These are phyloP conservation scores for Orbilia ellipsospora DNA, from an alignment of 2,329 filamentous ascomycete species.

Conservation along the genomic window DNA sequence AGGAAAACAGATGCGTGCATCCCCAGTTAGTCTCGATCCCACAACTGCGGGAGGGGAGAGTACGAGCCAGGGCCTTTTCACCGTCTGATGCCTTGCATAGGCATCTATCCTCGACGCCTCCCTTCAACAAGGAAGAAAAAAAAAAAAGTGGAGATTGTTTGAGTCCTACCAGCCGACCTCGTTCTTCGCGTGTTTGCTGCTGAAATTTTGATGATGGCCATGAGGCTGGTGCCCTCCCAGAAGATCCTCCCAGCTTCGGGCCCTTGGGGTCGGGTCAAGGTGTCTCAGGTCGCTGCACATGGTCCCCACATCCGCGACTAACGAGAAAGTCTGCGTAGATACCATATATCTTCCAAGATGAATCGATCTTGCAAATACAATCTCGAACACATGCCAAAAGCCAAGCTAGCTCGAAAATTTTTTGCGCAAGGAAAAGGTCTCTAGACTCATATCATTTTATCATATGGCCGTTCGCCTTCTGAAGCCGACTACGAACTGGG, in stretches of 20 bases:
- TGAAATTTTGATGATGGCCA: background rate
- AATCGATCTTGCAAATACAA: too few species aligned
- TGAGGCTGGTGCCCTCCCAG: background rate
- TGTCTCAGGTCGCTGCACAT: background rate
- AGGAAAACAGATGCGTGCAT: slow-evolving; percentile 51
- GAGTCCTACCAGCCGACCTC: slow-evolving; percentile 21
- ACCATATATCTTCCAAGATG: too few species aligned
- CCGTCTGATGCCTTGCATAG: slow-evolving; percentile 32
- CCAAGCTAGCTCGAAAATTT: too few species aligned
- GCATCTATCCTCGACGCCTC: background rate
- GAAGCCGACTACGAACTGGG: too few species aligned
- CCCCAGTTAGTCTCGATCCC: slow-evolving; percentile 46
- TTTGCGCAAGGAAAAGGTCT: too few species aligned
- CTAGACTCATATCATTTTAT: too few species aligned
- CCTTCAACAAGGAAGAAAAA: background rate
- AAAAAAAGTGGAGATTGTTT: slow-evolving; percentile 1
- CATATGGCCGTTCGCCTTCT: too few species aligned
- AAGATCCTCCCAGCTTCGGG: slow-evolving; percentile 15
- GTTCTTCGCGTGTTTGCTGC: background rate
- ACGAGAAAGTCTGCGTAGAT: slow-evolving; percentile 1
- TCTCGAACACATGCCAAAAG: too few species aligned
- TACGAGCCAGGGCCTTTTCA: slow-evolving; percentile 11
- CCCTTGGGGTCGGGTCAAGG: slow-evolving; percentile 23
- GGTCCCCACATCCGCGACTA: slow-evolving; percentile 26
- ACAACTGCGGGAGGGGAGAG: slow-evolving; percentile 30